Evolutionary conservation across 345 rosid genomes (phyloP), one percentile per base, ranked within the genome.

Genomic region (Reutealis trisperma): DNA sequence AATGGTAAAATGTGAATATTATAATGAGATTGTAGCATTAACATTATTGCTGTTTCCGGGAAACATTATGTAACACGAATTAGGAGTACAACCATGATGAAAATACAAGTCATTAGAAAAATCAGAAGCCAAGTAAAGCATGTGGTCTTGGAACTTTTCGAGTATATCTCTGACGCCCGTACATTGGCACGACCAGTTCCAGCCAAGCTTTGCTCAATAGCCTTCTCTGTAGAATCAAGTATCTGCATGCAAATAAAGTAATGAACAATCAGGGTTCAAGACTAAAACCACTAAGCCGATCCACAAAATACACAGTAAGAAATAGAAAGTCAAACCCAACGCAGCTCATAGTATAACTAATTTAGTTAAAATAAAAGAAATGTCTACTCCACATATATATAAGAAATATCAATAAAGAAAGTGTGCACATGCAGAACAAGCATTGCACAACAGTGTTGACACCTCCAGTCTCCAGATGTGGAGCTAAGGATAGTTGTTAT

Each of bases 151-250:
- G 95, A 94, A 67, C 84, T 82, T 74, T 87, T 82, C 15, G 97
- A 89, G 78, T 85, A 86, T 73, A 93, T 85, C 80, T 85, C 80
- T 57, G 81, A 69, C 12, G 98, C 93, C 27, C 96, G 88, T 9
- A 84, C 85, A 71, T 89, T 91, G 70, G 88, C 94, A 68, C 84
- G 97, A 32, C 90, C 91, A 1, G 99, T 93, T 83, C 92, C 85
- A 4, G 97, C 97, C 78, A 95, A 86, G 88, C 98, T 95, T 34
- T 91, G 94, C 86, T 93, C 99, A 41, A 95, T 80, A 32, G 97
- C 99, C 25, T 78, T 83, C 88, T 93, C 95, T 1, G 97, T 93
- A 21, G 94, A 95, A 82, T 95, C 94, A 11, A 93, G 98, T 75
- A 93, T 77, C 98, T 92, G 88, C 84, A 82, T 19, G 57, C 74